A percentile compares a stretch with the other conserved stretches of the same genome.
Evolutionary conservation across 768 basidiomycete genomes (phyloP).

Genomic region (Phaffia tasmanica): DNA sequence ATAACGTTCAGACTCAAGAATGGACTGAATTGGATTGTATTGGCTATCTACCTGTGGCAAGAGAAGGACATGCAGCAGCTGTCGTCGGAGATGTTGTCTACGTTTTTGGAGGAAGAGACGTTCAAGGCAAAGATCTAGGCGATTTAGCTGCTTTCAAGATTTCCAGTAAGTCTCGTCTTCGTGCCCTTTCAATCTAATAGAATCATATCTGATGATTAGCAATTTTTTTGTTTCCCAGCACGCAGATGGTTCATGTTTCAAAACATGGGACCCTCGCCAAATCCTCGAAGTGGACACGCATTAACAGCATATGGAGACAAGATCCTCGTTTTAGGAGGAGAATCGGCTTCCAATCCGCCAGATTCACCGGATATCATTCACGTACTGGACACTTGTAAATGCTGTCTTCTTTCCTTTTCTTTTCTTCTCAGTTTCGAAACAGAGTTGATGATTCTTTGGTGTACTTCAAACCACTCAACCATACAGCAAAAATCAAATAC

Average conservation of each 20-base stretch:
- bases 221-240: constrained; percentile 45
- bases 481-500: constrained; percentile 80
- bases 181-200: background rate
- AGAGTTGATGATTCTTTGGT: constrained; percentile 2
- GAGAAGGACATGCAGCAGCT: constrained; percentile 93
- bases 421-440: background rate
- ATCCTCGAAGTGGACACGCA: constrained; percentile 88
- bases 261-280: constrained; percentile 95
- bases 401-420: constrained; percentile 13
- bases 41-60: constrained; percentile 86
- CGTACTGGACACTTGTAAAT: constrained; percentile 86
- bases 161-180: constrained; percentile 63
- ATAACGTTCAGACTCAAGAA: constrained; percentile 61
- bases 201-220: background rate
- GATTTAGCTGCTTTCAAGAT: constrained; percentile 97
- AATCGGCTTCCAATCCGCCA: constrained; percentile 51
- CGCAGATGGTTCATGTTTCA: constrained; percentile 99
- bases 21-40: constrained; percentile 95
- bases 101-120: constrained; percentile 90
- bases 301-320: constrained; percentile 77
- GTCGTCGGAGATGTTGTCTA: constrained; percentile 96
- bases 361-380: constrained; percentile 79
- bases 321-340: constrained; percentile 90
- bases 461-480: background rate
- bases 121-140: constrained; percentile 88